Conservation (phyloP, 2,329 filamentous ascomycete genomes). For the Sarocladium kiliense region DNA sequence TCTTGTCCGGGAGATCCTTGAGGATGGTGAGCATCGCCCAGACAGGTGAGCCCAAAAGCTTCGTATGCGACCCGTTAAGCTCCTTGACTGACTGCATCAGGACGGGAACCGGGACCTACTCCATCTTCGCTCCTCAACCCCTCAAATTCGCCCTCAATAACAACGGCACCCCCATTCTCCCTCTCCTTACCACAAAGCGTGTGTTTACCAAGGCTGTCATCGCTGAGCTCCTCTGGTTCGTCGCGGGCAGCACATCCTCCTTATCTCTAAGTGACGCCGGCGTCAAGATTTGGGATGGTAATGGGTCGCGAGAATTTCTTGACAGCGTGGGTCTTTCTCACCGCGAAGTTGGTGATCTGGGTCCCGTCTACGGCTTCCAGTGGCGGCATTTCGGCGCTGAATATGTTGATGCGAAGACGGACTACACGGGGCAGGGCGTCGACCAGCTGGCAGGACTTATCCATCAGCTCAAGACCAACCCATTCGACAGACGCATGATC, state of each 20-base stretch:
- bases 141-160: conserved; percentile 79
- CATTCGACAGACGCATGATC: conserved; percentile 86
- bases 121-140: conserved; percentile 80
- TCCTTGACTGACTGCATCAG: conserved; percentile 40
- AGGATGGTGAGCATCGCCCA: conserved; percentile 78
- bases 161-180: conserved; percentile 61
- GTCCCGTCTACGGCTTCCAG: conserved; percentile 96
- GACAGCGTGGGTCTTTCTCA: conserved; percentile 78
- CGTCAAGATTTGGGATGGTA: conserved; percentile 98
- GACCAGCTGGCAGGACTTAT: conserved; percentile 93
- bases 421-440: conserved; percentile 84
- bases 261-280: conserved; percentile 69
- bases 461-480: conserved; percentile 73
- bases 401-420: conserved; percentile 71
- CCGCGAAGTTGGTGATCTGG: conserved; percentile 82
- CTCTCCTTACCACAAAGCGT: conserved; percentile 94
- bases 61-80: conserved; percentile 6
- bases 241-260: conserved; percentile 78
- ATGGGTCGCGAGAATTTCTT: conserved; percentile 85
- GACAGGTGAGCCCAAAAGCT: conserved; percentile 57
- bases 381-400: conserved; percentile 97
- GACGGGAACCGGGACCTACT: conserved; percentile 89
- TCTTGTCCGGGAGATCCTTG: conserved; percentile 79
- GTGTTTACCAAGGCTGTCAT: conserved; percentile 89
- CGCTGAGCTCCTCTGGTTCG: conserved; percentile 93